Evolutionary conservation across 2,329 filamentous ascomycete genomes (phyloP).

Genomic region (Cercospora sp.): DNA sequence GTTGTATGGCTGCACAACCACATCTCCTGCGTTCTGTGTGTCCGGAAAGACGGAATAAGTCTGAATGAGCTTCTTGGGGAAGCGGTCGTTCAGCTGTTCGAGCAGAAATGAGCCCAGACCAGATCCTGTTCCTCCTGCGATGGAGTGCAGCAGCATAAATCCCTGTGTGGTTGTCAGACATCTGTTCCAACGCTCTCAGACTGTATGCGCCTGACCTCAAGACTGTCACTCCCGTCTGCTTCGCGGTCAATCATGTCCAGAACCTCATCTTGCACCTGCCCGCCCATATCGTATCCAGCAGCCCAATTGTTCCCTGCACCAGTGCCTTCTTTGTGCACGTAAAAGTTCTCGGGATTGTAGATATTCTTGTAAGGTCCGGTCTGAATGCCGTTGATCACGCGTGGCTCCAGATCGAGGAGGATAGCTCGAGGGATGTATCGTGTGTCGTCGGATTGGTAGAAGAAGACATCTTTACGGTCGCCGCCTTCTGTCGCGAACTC

Average conservation of each 20-base stretch:
- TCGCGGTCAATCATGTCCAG: slow-evolving; percentile 99
- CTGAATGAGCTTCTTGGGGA: slow-evolving; percentile 98
- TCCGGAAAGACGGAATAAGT: slow-evolving; percentile 99
- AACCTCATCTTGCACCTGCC: slow-evolving; percentile 90
- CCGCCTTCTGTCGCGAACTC: slow-evolving; percentile 97
- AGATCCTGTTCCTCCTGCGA: slow-evolving; percentile 93
- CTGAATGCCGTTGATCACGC: slow-evolving; percentile 91
- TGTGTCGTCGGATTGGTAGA: slow-evolving; percentile 98
- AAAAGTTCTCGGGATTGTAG: slow-evolving; percentile 99
- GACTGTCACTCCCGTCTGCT: slow-evolving; percentile 93
- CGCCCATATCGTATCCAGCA: slow-evolving; percentile 89
- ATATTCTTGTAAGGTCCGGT: slow-evolving; percentile 95
- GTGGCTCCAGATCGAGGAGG: slow-evolving; percentile 88
- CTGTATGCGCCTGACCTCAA: slow-evolving; percentile 63
- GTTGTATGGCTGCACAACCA: slow-evolving; percentile 98
- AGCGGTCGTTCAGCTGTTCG: slow-evolving; percentile 92
- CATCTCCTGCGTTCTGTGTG: slow-evolving; percentile 79
- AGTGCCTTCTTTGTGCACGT: slow-evolving; percentile 87
- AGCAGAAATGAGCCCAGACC: slow-evolving; percentile 94
- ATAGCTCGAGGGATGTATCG: slow-evolving; percentile 97
- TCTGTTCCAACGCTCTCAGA: background rate
- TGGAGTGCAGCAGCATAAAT: slow-evolving; percentile 98
- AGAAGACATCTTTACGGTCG: slow-evolving; percentile 98
- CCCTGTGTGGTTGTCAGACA: slow-evolving; percentile 54
- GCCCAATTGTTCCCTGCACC: slow-evolving; percentile 99